Evolutionary conservation across 352 stramenopile genomes (phyloP), one percentile per base, ranked within the genome.

Genomic region (Phytophthora europaea): DNA sequence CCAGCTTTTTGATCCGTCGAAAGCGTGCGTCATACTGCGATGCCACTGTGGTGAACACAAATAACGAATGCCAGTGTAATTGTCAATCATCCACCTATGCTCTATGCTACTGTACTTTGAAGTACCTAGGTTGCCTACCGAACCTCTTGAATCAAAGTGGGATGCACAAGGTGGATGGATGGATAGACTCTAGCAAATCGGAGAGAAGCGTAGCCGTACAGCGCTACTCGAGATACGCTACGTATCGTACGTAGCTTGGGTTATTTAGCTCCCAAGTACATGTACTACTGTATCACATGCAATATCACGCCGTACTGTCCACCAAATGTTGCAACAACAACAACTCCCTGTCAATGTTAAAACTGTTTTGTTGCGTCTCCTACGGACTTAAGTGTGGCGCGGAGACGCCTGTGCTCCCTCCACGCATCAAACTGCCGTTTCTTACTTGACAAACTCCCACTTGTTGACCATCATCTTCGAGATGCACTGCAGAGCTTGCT

Each of bases 391-490:
- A 31, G 43, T 62, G 50, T 10, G 48, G 57, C 48, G n/a, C 45
- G 55, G 22, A 33, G 15, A 45, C 22, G 36, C 38, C 9, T 51
- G 22, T 51, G 26, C 60, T 16, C 22, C 55, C 28, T 23, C 15
- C 61, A 47, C 34, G 38, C 23, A 48, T 10, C 53, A 50, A 64
- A 62, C 26, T 66, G 54, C 12, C 15, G 40, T 28, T 56, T 65
- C 62, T 73, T 89, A 95, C 78, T 94, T 94, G 76, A 97, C 89
- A 78, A 98, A 98, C 76, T 99, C 97, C 97, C 97, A 99, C 76
- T 99, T 99, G 76, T 98, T 97, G 43, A 99, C 96, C 94, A 99
- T 99, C 82, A 99, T 99, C 90, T 99, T 99, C 55, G 94, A 99
- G 65, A 99, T 98, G 79, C 96, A 99, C 78, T 99, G 94, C 34